Base-by-base conservation (phyloP, 2,329 filamentous ascomycete species). In the Diplodia intermedia region DNA sequence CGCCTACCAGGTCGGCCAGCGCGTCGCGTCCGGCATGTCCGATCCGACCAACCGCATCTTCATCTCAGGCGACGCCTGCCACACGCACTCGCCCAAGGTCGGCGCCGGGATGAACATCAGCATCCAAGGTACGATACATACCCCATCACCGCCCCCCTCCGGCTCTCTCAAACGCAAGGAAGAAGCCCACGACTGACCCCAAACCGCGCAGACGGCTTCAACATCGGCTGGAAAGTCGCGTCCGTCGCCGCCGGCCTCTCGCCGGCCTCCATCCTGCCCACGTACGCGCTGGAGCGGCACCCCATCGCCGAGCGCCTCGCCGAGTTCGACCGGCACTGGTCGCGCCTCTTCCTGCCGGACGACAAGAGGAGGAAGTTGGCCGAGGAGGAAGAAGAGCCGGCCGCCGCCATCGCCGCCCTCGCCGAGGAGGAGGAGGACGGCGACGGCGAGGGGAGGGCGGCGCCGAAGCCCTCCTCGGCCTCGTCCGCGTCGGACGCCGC, bases 41-140 rank as follows among this genome's bases (percentile, higher is more conserved):
- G 54, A 36, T 5, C 54, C 54, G 15, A 11, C 8, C 18, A 12
- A 56, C 9, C 84, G 87, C n/a, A 85, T 90, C 29, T 92, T 91
- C 76, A 81, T 92, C 49, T 87, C 88, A 15, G 89, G 89, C 20
- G 90, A 92, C 73, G 54, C 89, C 43, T 89, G 88, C 82, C 74
- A 86, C 72, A 91, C 89, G 0, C 90, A 92, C 75, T 89, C 87
- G 2, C 90, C 90, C 6, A 91, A 91, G 77, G 89, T 89, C 1
- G 90, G 89, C 0, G 89, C 91, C 78, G 90, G 86, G 2, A 87
- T 87, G 85, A 87, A 87, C 63, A 83, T 86, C 43, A 82, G 83
- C n/a, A 76, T 90, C 69, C 88, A 90, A 72, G 52, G 52, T 55
- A n/a, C 23, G 23, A 26, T 26, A 26, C 23, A 26, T 26, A 26